These are phyloP conservation scores for Planoprotostelium fungivorum DNA, from an alignment of 78 protist genomes.

Conservation along the genomic window DNA sequence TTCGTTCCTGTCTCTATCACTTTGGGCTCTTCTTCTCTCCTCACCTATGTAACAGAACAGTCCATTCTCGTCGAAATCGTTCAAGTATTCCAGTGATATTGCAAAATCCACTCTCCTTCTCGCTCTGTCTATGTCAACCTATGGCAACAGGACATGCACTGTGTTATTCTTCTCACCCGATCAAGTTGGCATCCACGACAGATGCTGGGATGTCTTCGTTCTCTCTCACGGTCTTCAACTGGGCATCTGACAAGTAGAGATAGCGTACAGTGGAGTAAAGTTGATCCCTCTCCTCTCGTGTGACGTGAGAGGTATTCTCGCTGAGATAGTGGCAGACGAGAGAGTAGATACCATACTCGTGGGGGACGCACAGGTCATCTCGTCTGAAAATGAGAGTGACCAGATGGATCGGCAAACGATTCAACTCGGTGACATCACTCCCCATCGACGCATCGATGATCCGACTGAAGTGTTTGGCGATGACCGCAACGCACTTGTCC, in stretches of 20 bases:
- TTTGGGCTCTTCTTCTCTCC: neutral
- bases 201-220: neutral
- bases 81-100: constrained; percentile 29
- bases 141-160: too few species aligned
- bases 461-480: neutral
- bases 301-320: neutral
- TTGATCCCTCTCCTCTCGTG: neutral
- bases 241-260: neutral
- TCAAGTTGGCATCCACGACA: neutral
- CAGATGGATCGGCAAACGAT: neutral
- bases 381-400: neutral
- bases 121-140: constrained; percentile 3
- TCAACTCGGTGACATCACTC: neutral
- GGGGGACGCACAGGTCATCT: neutral
- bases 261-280: neutral
- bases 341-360: neutral
- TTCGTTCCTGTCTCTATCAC: constrained; percentile 17
- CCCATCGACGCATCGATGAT: neutral
- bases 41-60: constrained; percentile 56
- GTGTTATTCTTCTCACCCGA: neutral
- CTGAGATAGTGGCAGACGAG: neutral
- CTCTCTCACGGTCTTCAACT: neutral
- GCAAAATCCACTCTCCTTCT: constrained; percentile 44
- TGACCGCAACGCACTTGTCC: neutral
- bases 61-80: constrained; percentile 28